Evolutionary conservation across 345 rosid genomes (phyloP), one percentile per base, ranked within the genome.

Genomic region (Cochlearia excelsa): DNA sequence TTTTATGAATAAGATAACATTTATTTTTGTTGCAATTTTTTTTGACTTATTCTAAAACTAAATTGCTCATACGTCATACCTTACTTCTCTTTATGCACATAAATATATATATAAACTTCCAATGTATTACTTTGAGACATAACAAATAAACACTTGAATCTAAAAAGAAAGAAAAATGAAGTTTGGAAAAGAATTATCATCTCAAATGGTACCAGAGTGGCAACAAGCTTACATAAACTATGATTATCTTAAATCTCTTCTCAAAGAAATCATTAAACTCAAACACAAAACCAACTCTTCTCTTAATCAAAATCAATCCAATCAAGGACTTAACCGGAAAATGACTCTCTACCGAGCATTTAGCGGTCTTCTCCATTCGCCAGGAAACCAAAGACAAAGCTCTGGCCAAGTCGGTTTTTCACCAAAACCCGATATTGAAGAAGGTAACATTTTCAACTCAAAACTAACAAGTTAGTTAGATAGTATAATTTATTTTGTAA

Each of bases 191-290:
- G 40, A 37, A 8, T 37, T 37, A 1, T 37, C 40, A 3, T 37
- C 40, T 2, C 40, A 37, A 8, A 37, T 66, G 81, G 78, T 77
- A 38, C 66, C 73, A 9, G 78, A 74, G 57, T 77, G 40, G 40
- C 40, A 37, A 37, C 40, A 37, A 37, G 40, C 40, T 37, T 37
- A 37, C 40, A 37, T 37, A 74, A 78, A 70, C 26, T 77, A 77
- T 43, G 3, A 26, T 38, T 28, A 39, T 35, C 65, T 78, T 16
- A 78, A 78, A 35, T 55, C 57, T 6, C 51, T 39, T 9, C 68
- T 74, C 54, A 71, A 68, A 65, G 72, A 71, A 7, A 48, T 85
- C 31, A 65, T 49, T 30, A 28, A 62, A 42, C 75, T 80, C 75
- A 72, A 68, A 57, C 68, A 27, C 6, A 65, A 64, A 35, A 67